Evolutionary conservation across 345 rosid genomes (phyloP).

Genomic region (Clarkia xantiana): DNA sequence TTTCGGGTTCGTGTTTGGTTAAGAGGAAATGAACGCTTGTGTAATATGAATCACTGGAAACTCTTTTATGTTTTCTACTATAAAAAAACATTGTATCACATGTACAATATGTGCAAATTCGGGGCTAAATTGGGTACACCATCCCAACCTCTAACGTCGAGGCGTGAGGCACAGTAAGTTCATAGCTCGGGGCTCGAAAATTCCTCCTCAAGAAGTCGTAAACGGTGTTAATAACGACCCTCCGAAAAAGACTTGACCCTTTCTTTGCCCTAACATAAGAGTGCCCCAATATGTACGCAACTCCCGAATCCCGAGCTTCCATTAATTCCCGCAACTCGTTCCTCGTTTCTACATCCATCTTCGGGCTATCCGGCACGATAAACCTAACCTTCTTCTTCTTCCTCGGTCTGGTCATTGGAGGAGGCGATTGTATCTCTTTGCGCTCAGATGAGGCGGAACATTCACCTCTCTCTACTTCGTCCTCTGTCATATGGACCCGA

Average conservation of each 20-base stretch:
- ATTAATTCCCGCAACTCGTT: constrained; percentile 59
- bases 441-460: constrained; percentile 44
- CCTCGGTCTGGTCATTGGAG: constrained; percentile 15
- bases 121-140: constrained; percentile 51
- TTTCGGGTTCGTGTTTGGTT: constrained; percentile 14
- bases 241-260: constrained; percentile 62
- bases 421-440: constrained; percentile 50
- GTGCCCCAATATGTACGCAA: constrained; percentile 82
- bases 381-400: constrained; percentile 64
- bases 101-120: constrained; percentile 1
- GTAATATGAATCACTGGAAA: not conserved
- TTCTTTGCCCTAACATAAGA: constrained; percentile 63
- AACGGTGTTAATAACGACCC: constrained; percentile 48
- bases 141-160: constrained; percentile 91
- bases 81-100: too few relatives aligned
- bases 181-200: constrained; percentile 38
- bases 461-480: constrained; percentile 19
- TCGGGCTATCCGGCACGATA: constrained; percentile 57
- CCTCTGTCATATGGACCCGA: constrained; percentile 44
- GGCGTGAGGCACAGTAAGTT: constrained; percentile 50
- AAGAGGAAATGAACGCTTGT: constrained; percentile 21
- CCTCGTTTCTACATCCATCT: constrained; percentile 37
- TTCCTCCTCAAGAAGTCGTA: constrained; percentile 86
- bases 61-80: not conserved
- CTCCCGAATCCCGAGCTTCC: constrained; percentile 83